A percentile compares a stretch with the other conserved stretches of the same genome.
Conservation (phyloP, 2,329 filamentous ascomycete genomes). For the Zymoseptoria crescenta region DNA sequence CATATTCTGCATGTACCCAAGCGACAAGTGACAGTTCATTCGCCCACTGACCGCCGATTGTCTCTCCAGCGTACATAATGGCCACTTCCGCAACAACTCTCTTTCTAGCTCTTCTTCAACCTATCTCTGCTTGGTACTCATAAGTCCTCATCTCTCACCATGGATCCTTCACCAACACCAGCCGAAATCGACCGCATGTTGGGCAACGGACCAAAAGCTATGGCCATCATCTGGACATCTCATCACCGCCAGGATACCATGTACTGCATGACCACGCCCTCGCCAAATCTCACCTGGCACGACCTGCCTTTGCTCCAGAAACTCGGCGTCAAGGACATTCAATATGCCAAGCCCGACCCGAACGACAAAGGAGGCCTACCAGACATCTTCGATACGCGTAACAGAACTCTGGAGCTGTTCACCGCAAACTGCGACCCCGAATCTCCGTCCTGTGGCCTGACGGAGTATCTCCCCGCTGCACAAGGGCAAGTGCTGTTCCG, state of each 20-base stretch:
- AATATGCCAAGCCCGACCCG: background rate
- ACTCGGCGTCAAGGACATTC: background rate
- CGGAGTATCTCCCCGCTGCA: background rate
- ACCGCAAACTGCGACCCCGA: background rate
- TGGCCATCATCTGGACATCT: background rate
- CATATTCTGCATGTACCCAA: slow-evolving; percentile 1
- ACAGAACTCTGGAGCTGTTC: background rate
- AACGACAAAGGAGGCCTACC: background rate
- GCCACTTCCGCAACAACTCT: no score
- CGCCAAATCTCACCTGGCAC: background rate
- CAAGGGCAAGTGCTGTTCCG: background rate
- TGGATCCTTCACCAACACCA: background rate
- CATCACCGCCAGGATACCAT: background rate
- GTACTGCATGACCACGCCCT: background rate
- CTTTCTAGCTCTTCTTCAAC: background rate
- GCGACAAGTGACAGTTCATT: background rate
- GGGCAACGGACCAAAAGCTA: background rate
- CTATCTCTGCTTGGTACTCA: background rate
- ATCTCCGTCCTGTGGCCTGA: background rate
- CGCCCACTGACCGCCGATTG: background rate
- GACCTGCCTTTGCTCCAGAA: background rate
- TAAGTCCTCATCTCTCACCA: background rate
- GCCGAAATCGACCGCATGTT: background rate
- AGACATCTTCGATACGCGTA: background rate
- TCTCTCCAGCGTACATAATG: background rate